phyloP scores from a whole-genome alignment of 495 filamentous ascomycete genomes.

The Opeltia flavorubescens region DNA sequence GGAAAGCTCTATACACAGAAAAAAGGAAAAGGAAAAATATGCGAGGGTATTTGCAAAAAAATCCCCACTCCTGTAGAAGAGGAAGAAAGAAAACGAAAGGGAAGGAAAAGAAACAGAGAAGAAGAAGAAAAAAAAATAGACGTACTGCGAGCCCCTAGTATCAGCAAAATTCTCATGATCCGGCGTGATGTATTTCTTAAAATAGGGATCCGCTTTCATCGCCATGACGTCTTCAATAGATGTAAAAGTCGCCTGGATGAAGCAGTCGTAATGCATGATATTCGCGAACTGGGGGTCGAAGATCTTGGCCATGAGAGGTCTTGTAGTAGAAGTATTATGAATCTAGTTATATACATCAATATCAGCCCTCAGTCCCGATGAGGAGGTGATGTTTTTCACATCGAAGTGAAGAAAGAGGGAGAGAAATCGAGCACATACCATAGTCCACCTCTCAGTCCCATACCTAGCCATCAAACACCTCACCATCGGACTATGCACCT shows the following conservation, averaged over 20 bases:
- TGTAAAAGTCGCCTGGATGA: constrained; percentile 27
- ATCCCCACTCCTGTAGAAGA: not conserved
- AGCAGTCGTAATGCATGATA: constrained; percentile 29
- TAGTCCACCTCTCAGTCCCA: constrained; percentile 21
- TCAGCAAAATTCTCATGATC: constrained; percentile 10
- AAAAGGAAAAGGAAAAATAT: not conserved
- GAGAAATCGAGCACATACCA: not conserved
- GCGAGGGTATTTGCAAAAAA: not conserved
- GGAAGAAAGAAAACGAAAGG: not conserved
- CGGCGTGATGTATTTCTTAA: constrained; percentile 5
- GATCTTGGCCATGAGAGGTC: constrained; percentile 11
- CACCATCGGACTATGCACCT: constrained; percentile 22
- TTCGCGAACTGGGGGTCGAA: constrained; percentile 25
- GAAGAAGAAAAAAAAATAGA: not conserved
- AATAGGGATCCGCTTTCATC: constrained; percentile 26
- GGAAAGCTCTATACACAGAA: too few species aligned
- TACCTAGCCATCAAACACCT: constrained; percentile 27
- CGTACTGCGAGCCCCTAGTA: constrained; percentile 10
- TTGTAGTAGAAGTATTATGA: constrained; percentile 1
- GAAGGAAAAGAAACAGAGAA: not conserved
- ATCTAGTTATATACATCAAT: not conserved
- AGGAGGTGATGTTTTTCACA: not conserved
- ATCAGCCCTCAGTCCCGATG: not conserved
- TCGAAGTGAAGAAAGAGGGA: not conserved
- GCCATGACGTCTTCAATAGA: constrained; percentile 23